Evolutionary conservation across 805 yeast species (phyloP).

Genomic region (Kodamaea jinghongensis): DNA sequence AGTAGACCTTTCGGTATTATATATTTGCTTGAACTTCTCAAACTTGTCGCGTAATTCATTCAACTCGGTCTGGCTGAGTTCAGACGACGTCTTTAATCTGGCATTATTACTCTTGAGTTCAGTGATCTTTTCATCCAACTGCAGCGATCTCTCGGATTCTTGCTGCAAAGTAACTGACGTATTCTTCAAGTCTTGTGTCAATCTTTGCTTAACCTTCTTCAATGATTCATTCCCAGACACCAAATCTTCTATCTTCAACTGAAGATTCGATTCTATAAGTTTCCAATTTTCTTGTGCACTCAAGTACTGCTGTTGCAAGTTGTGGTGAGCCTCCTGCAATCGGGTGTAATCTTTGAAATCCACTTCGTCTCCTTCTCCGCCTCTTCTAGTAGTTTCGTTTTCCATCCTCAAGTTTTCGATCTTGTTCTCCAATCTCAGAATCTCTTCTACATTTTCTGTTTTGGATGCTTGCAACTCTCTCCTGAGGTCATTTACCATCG

Average conservation of each 20-base stretch:
- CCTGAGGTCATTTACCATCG: conserved; percentile 28
- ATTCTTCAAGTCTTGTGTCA: conserved; percentile 36
- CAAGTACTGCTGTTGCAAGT: conserved; percentile 67
- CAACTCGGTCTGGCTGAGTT: conserved; percentile 22
- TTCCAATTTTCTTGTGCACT: conserved; percentile 83
- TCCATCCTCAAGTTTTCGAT: conserved; percentile 66
- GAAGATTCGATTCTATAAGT: conserved; percentile 66
- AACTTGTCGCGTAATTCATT: conserved; percentile 27
- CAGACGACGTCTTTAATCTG: conserved; percentile 18
- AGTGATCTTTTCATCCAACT: conserved; percentile 13
- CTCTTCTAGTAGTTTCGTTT: conserved; percentile 40
- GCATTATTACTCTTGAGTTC: conserved; percentile 18
- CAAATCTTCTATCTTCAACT: conserved; percentile 42
- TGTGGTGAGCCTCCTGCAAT: conserved; percentile 47
- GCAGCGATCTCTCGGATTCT: neutral
- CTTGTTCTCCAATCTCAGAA: conserved; percentile 60
- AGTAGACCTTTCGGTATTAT: conserved; percentile 27
- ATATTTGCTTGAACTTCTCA: conserved; percentile 31
- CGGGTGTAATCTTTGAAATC: conserved; percentile 33
- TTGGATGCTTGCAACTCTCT: conserved; percentile 31
- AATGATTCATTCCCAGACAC: conserved; percentile 25
- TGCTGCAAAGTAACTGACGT: neutral
- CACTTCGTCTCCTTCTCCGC: neutral
- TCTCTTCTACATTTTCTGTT: conserved; percentile 31
- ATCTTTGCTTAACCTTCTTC: conserved; percentile 27